phyloP scores from a whole-genome alignment of 306 rosid species.

The Sechiopsis laciniata region DNA sequence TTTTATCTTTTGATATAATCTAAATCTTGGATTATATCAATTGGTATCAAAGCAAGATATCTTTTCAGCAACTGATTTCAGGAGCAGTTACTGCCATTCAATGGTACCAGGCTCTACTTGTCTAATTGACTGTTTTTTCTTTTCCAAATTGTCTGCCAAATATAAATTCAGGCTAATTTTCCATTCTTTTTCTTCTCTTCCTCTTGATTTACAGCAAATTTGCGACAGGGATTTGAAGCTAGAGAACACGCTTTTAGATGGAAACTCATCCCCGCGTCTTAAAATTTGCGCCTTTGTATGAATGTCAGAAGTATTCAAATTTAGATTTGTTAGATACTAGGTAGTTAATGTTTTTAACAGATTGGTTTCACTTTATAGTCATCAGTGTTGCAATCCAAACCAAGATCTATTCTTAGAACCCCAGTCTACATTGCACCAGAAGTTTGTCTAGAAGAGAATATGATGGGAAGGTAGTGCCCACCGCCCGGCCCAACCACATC shows the following conservation, averaged over 20 bases:
- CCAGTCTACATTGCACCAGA: constrained; percentile 99
- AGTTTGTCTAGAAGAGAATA: constrained; percentile 75
- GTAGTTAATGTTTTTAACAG: background rate
- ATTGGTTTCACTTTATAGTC: constrained; percentile 46
- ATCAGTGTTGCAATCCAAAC: constrained; percentile 91
- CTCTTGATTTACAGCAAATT: constrained; percentile 54
- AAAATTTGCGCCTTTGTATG: constrained; percentile 84
- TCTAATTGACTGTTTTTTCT: background rate
- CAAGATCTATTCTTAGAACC: constrained; percentile 96
- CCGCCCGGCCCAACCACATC: background rate
- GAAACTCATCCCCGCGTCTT: constrained; percentile 83
- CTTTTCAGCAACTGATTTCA: constrained; percentile 91
- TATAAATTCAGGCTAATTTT: constrained; percentile 14
- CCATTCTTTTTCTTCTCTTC: constrained; percentile 6
- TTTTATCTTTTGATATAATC: too few relatives aligned
- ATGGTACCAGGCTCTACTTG: constrained; percentile 48
- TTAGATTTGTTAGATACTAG: background rate
- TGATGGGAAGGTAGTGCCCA: constrained; percentile 71
- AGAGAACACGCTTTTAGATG: constrained; percentile 95
- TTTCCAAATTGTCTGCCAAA: too few relatives aligned
- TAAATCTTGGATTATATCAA: too few relatives aligned
- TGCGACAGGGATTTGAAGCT: constrained; percentile 98
- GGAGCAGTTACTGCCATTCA: constrained; percentile 94
- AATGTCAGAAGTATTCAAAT: background rate
- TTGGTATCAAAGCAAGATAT: constrained; percentile 90